Evolutionary conservation across 1,284 basidiomycete species (phyloP), one percentile per base, ranked within the genome.

Genomic region (Cryptococcus amylolentus): DNA sequence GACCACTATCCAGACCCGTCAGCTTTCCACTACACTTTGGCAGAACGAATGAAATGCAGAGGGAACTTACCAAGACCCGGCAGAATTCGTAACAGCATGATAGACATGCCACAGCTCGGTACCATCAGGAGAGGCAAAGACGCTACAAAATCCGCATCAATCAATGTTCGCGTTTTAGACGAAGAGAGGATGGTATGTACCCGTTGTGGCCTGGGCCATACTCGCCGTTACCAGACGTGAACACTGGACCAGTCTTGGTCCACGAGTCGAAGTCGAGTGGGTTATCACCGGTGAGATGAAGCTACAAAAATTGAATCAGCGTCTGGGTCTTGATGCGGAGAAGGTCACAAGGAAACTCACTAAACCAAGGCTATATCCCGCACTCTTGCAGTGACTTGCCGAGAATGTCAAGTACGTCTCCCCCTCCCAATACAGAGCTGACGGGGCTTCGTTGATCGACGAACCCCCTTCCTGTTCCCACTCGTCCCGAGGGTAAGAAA

Each of bases 61-160:
- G 4, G 28, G 28, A 5, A 31, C 28, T 5, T 31, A 31, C 28
- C 63, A 65, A 31, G 58, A 55, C 12, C 62, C 62, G 13, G 35
- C 51, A 6, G 62, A 49, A 20, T 58, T 61, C 12, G 51, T 51
- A 5, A 58, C 56, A 6, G 63, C 58, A 44, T 65, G 63, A 35
- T 60, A 65, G 38, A 61, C 55, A 38, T 65, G 62, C 63, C 63
- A 65, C 5, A 62, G 43, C 39, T 65, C 61, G 10, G 58, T 55
- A 2, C 57, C 58, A 42, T 65, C 63, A 18, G 63, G 63, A 16
- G 58, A 61, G 23, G 44, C 31, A 49, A 65, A 65, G 20, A 62
- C 57, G 5, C 62, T 64, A 43, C n/a, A n/a, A n/a, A n/a, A n/a
- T n/a, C n/a, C n/a, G n/a, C n/a, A n/a, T n/a, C n/a, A n/a, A n/a